Conservation (phyloP, 1,284 basidiomycete genomes). For the Rhodotorula mucilaginosa region DNA sequence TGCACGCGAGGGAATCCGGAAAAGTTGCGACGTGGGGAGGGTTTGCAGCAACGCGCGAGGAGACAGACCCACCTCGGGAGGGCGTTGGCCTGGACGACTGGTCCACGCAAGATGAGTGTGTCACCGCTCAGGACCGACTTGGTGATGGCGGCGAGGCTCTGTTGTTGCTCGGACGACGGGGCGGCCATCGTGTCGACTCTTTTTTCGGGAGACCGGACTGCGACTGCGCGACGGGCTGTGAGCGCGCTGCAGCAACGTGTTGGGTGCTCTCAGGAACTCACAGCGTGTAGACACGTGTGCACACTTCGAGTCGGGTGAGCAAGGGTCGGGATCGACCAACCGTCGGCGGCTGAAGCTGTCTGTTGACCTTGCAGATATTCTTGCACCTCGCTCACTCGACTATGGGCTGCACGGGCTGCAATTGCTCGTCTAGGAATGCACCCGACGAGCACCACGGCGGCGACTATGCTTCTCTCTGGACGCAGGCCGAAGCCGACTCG, state of each 20-base stretch:
- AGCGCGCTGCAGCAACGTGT: too few relatives aligned
- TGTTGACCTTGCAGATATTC: background rate
- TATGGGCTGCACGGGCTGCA: background rate
- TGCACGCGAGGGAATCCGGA: too few relatives aligned
- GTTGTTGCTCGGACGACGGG: background rate
- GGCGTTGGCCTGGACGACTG: constrained; percentile 17
- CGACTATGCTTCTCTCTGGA: background rate
- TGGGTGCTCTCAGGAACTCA: too few relatives aligned
- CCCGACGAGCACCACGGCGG: background rate
- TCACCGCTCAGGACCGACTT: constrained; percentile 12
- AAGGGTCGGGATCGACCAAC: too few relatives aligned
- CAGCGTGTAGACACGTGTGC: too few relatives aligned
- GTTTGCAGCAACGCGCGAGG: background rate
- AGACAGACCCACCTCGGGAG: constrained; percentile 20
- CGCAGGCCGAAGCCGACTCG: background rate
- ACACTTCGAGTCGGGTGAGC: too few relatives aligned
- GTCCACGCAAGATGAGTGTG: constrained; percentile 35
- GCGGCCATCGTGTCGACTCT: too few relatives aligned
- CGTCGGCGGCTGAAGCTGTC: too few relatives aligned
- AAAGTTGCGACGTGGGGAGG: background rate
- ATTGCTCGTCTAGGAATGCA: background rate
- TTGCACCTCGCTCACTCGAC: background rate
- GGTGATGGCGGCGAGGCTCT: constrained; percentile 10
- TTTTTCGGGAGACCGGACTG: background rate
- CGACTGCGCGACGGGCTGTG: background rate